phyloP scores from a whole-genome alignment of 78 protist genomes.

The Dictyostelium citrinum region DNA sequence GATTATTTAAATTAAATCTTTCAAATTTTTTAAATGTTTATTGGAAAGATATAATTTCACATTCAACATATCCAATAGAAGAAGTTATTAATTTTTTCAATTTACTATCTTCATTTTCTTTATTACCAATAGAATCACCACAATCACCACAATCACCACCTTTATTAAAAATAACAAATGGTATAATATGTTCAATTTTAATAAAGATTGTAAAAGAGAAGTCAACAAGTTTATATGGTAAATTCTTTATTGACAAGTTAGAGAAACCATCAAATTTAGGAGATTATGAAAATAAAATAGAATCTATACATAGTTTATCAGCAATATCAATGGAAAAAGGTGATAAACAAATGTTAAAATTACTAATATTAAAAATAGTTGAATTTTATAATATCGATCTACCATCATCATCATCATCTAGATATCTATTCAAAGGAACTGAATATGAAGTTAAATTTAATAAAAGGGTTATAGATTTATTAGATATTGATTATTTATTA shows the following conservation, averaged over 20 bases:
- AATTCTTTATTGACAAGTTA: not conserved
- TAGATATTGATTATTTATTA: not conserved
- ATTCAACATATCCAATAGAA: not conserved
- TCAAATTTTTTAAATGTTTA: not conserved
- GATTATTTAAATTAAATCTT: too few relatives aligned
- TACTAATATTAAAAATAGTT: not conserved
- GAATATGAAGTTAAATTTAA: not conserved
- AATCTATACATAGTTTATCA: not conserved
- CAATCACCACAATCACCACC: too few relatives aligned
- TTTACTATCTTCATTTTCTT: not conserved
- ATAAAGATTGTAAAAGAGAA: not conserved
- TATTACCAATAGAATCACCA: too few relatives aligned
- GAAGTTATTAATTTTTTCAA: not conserved
- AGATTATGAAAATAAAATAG: not conserved
- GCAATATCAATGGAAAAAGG: not conserved
- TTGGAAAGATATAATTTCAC: not conserved
- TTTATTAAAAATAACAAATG: not conserved
- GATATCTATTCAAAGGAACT: not conserved
- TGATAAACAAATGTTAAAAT: not conserved
- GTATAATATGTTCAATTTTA: not conserved
- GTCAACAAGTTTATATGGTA: not conserved
- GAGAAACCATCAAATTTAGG: not conserved
- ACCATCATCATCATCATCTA: not conserved
- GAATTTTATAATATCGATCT: not conserved
- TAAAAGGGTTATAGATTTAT: not conserved